These are phyloP conservation scores for Penicillium crustosum DNA, from an alignment of 2,329 filamentous ascomycete species.

Conservation along the genomic window DNA sequence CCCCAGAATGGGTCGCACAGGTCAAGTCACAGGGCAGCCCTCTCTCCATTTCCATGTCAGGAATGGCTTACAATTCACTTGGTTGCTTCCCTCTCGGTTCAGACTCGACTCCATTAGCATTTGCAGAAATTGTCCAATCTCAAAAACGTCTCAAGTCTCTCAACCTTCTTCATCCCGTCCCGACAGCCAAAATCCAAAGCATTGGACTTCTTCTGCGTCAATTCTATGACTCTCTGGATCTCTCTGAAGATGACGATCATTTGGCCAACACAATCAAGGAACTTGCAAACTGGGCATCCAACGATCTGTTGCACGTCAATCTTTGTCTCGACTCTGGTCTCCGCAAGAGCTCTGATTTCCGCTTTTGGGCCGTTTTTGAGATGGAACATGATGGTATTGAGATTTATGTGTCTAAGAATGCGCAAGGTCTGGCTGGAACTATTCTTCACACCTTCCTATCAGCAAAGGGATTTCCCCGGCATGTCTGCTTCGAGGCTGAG, in stretches of 20 bases:
- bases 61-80: conserved; percentile 40
- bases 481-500: conserved; percentile 43
- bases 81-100: conserved; percentile 52
- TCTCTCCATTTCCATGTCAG: conserved; percentile 40
- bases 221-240: conserved; percentile 31
- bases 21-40: conserved; percentile 36
- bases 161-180: conserved; percentile 43
- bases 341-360: conserved; percentile 35
- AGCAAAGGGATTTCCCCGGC: conserved; percentile 40
- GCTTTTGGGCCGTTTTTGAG: conserved; percentile 46
- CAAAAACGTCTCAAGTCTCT: conserved; percentile 46
- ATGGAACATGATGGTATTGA: conserved; percentile 36
- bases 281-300: conserved; percentile 29
- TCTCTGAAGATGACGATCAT: conserved; percentile 22
- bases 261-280: conserved; percentile 33
- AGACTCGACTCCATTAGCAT: conserved; percentile 42
- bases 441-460: conserved; percentile 50
- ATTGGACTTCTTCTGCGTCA: conserved; percentile 34
- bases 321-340: conserved; percentile 46
- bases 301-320: conserved; percentile 33
- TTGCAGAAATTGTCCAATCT: conserved; percentile 47
- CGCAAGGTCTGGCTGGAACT: conserved; percentile 44
- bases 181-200: conserved; percentile 34
- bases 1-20: conserved; percentile 36
- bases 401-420: conserved; percentile 47